Evolutionary conservation across 352 stramenopile species (phyloP).

Genomic region (Phytophthora boehmeriae): DNA sequence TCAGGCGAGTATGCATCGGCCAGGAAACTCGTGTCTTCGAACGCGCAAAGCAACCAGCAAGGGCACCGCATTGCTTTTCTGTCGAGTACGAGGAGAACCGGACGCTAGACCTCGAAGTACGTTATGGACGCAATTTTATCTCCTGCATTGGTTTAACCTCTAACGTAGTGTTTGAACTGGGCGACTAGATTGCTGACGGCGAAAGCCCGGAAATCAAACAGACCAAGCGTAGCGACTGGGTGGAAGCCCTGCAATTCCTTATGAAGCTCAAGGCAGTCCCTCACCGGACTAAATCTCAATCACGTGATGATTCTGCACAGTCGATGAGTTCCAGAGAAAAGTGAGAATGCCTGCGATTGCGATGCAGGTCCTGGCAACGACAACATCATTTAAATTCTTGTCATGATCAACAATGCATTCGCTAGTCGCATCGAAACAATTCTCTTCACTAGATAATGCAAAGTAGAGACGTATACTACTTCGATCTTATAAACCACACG

Average conservation of each 20-base stretch:
- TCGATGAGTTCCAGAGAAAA: conserved; percentile 1
- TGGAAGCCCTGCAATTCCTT: conserved; percentile 74
- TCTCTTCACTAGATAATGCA: neutral
- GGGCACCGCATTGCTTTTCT: conserved; percentile 73
- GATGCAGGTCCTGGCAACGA: neutral
- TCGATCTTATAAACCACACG: too few relatives aligned
- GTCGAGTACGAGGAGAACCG: conserved; percentile 78
- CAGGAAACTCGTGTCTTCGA: conserved; percentile 72
- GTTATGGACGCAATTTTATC: neutral
- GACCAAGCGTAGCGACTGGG: conserved; percentile 64
- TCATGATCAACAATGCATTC: neutral
- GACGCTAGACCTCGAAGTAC: conserved; percentile 77
- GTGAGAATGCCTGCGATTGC: too few relatives aligned
- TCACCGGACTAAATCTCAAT: conserved; percentile 9
- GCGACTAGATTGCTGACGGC: conserved; percentile 58
- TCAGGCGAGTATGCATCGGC: conserved; percentile 46
- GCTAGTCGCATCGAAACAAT: neutral
- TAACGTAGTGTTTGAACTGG: conserved; percentile 1
- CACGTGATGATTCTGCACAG: conserved; percentile 5
- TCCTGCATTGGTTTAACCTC: conserved; percentile 1
- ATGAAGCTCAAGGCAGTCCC: conserved; percentile 60
- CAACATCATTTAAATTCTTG: neutral
- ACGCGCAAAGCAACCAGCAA: conserved; percentile 50
- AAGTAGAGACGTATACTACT: too few relatives aligned
- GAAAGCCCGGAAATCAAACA: conserved; percentile 69